Base-by-base conservation (phyloP, 1,284 basidiomycete genomes). In the Sphaerobolus stellatus region DNA sequence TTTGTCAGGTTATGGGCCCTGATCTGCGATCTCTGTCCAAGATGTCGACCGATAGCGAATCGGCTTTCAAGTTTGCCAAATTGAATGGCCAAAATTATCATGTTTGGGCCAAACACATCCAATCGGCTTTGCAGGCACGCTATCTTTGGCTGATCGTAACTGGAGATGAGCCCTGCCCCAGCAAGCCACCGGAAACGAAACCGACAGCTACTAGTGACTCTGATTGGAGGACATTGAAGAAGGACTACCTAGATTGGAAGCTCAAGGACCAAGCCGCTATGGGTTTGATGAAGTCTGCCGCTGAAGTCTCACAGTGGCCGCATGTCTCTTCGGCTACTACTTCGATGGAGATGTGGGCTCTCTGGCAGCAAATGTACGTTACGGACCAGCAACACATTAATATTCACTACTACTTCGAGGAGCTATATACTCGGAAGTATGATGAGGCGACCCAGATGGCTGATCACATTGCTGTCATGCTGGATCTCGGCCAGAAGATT, bases 401-500 rank as follows among this genome's bases (percentile, higher is more conserved):
- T 31, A 38, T 56, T 22, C 55, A 56, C 30, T 56, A 56, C 18
- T 46, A 20, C 50, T 56, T 56, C 40, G 24, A 56, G 27, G 55
- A 56, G 18, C 50, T 56, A 6, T 56, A 56, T 18, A 56, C 31
- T 20, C 38, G 44, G 41, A 56, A 56, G 24, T 56, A 56, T 36
- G 18, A 33, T 22, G 55, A 56, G 33, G 51, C 40, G 20, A 53
- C 28, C 14, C 38, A 40, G 45, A 56, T 56, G 52, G 40, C 55
- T 1, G 41, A 56, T 33, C 55, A 56, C 30, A 46, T 56, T 14
- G 55, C 55, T 5, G 33, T 29, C 22, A 56, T 56, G 28, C 55
- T 56, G 2, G 40, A 48, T 40, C 40, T 56, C 29, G 6, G 2
- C 14, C 25, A 48, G 20, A 16, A 30, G 38, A 56, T 56, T 44